Evolutionary conservation across 495 filamentous ascomycete species (phyloP), one percentile per base, ranked within the genome.

Genomic region (Penicillium paxilli): DNA sequence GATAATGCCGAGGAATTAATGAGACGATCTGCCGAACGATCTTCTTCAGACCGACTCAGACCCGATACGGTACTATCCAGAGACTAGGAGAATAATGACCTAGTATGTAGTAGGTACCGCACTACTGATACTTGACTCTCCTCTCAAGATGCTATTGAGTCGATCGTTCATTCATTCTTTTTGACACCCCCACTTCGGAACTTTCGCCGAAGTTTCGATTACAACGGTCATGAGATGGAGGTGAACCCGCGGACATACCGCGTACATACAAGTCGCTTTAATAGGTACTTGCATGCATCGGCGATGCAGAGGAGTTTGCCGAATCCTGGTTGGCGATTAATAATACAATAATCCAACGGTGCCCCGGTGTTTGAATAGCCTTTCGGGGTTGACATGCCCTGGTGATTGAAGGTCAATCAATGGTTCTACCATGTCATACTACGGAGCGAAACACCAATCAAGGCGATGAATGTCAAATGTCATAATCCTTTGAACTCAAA

Each of bases 1-100:
- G 5, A 26, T 10, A 48, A 54, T 41, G 55, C 50, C 55, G 38
- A 58, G 19, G 40, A 9, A 9, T 30, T 23, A 24, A 51, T 28
- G 48, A 51, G 49, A 1, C n/a, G 19, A 49, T 49, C 47, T 42
- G 40, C 40, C 40, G 40, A 42, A 9, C 23, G 40, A 42, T 42
- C 40, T 42, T 41, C 38, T 41, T 23, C 21, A 42, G 16, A 6
- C 35, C 35, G 30, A 32, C 4, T 32, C 11, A 14, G 26, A 14
- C 30, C 8, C 30, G 30, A 32, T n/a, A 14, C n/a, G 30, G 11
- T 32, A 12, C 30, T 32, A 11, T 10, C 25, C n/a, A n/a, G n/a
- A n/a, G n/a, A n/a, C n/a, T n/a, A n/a, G n/a, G n/a, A n/a, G n/a
- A n/a, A n/a, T n/a, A n/a, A n/a, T n/a, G n/a, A n/a, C n/a, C n/a